Evolutionary conservation across 108 stramenopile genomes (phyloP), one percentile per base, ranked within the genome.

Genomic region (Cyclotella kingstonii): DNA sequence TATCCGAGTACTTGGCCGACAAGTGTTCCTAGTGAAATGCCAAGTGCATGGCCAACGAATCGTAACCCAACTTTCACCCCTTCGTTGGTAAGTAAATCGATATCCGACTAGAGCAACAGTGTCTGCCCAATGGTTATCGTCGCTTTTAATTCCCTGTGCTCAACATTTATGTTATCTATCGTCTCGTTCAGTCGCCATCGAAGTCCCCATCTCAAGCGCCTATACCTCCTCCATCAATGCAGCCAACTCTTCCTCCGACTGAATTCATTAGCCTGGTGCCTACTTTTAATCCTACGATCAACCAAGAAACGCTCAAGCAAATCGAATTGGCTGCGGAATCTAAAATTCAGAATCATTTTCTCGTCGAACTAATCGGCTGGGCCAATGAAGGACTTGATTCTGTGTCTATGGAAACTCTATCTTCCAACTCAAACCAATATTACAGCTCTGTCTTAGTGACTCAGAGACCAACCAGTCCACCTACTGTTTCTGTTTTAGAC

Each of bases 321-420:
- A 28, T 18, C 0, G 1, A 52, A 41, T 11, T 53, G 33, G 39
- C 8, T 0, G 4, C 53, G 12, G 44, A 53, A 22, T 54, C 64
- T 5, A 45, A 35, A 1, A 48, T 54, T 1, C 28, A 54, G 36
- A 31, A 54, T 35, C 14, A 21, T 0, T 66, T 54, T 19, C 15
- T 66, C 3, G 53, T 66, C 33, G 44, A 66, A 38, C 44, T 66
- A 19, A 40, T 66, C 18, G 64, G 53, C 21, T 66, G 64, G 64
- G 64, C 64, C 33, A 66, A 66, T 54, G 53, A 36, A 2, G 64
- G 41, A 4, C 17, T 46, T 27, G 52, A 53, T 6, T 41, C 64
- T 1, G 34, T 22, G 11, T 54, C 54, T 9, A 19, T 14, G 5
- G 38, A 52, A 2, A 35, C 18, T 5, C 40, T 60, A 31, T 31